Conservation (phyloP, 1,284 basidiomycete genomes). For the Ceratobasidium sp. region DNA sequence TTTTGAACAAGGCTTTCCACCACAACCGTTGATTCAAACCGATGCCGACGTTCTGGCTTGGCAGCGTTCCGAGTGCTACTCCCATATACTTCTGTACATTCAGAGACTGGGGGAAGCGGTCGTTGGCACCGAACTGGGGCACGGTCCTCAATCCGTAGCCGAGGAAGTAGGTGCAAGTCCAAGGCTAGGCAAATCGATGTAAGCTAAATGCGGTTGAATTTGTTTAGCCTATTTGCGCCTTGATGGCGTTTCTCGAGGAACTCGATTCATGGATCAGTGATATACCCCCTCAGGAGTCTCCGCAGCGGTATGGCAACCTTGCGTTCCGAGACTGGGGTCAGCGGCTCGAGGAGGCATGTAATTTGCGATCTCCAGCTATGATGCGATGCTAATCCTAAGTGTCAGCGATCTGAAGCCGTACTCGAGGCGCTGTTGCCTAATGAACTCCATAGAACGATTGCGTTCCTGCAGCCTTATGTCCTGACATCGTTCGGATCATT, state of each 20-base stretch:
- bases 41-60: conserved; percentile 75
- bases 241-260: conserved; percentile 69
- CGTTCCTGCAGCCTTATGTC: conserved; percentile 77
- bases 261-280: conserved; percentile 82
- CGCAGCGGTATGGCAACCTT: conserved; percentile 94
- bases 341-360: conserved; percentile 75
- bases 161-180: conserved; percentile 31
- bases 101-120: conserved; percentile 76
- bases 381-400: conserved; percentile 21
- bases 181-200: conserved; percentile 50
- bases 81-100: conserved; percentile 75
- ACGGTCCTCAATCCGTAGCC: not conserved
- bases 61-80: conserved; percentile 72
- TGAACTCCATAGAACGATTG: conserved; percentile 58
- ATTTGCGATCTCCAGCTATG: conserved; percentile 22
- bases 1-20: conserved; percentile 33
- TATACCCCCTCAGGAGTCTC: conserved; percentile 78
- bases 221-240: conserved; percentile 57
- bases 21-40: conserved; percentile 62
- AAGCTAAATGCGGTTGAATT: conserved; percentile 49
- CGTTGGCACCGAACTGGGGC: conserved; percentile 57
- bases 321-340: conserved; percentile 90
- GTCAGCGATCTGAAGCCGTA: conserved; percentile 68
- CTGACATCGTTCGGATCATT: conserved; percentile 90
- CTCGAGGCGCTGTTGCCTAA: conserved; percentile 61